phyloP scores from a whole-genome alignment of 2,329 filamentous ascomycete genomes.

The Apiospora kogelbergensis region DNA sequence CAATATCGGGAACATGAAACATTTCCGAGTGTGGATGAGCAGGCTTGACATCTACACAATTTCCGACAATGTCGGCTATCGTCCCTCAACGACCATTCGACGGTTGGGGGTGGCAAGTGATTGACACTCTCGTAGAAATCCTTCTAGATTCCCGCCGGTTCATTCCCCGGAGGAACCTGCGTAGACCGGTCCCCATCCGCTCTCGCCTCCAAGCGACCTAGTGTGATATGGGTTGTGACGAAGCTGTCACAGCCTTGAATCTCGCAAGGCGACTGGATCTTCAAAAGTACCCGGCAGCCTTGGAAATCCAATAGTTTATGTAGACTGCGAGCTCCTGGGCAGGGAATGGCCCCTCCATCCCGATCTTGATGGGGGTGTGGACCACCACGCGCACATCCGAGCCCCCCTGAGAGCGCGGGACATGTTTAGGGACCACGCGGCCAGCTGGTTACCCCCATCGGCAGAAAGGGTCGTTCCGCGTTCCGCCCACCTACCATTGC shows the following conservation, averaged over 20 bases:
- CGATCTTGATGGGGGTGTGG: neutral
- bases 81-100: neutral
- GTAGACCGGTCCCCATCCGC: neutral
- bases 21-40: neutral
- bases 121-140: neutral
- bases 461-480: neutral
- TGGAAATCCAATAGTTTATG: neutral
- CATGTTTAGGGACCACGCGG: neutral
- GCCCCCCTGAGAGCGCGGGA: neutral
- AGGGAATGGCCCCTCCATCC: neutral
- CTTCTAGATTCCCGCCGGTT: neutral
- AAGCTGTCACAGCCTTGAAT: neutral
- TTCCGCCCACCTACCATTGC: neutral
- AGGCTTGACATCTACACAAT: neutral
- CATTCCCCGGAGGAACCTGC: neutral
- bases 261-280: neutral
- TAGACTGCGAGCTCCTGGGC: neutral
- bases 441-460: neutral
- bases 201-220: neutral
- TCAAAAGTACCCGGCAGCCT: neutral
- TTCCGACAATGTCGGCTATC: neutral
- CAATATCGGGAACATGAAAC: neutral
- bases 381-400: neutral
- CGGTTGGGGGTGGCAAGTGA: neutral
- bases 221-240: neutral